phyloP scores from a whole-genome alignment of 2,329 filamentous ascomycete species.

The Diplocarpon mali region DNA sequence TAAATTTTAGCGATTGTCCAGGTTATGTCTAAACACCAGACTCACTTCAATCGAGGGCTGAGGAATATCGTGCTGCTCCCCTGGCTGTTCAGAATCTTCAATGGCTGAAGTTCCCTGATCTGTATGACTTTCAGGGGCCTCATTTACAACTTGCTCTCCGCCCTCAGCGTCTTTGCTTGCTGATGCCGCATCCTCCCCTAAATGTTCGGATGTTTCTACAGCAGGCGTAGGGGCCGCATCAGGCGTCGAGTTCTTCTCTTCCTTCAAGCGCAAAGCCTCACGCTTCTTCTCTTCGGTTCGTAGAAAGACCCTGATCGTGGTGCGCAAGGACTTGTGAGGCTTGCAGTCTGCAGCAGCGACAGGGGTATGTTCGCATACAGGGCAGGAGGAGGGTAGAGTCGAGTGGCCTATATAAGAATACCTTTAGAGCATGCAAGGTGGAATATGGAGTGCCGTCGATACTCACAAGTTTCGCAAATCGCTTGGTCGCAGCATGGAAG shows the following conservation, averaged over 20 bases:
- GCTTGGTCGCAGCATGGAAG: conserved; percentile 91
- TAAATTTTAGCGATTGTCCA: conserved; percentile 11
- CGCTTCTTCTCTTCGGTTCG: conserved; percentile 87
- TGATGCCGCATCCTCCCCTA: conserved; percentile 1
- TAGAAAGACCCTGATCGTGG: conserved; percentile 83
- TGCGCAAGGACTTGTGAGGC: conserved; percentile 80
- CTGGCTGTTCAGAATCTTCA: conserved; percentile 7
- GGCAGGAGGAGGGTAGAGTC: conserved; percentile 67
- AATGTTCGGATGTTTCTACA: conserved; percentile 3
- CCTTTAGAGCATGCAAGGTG: conserved; percentile 7
- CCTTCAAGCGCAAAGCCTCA: conserved; percentile 46
- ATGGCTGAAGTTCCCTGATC: conserved; percentile 4
- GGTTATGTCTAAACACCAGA: not conserved
- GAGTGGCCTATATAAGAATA: conserved; percentile 50
- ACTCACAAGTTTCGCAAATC: conserved; percentile 77
- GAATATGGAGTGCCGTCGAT: not conserved
- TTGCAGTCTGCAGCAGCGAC: conserved; percentile 79
- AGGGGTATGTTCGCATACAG: conserved; percentile 86
- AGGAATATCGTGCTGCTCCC: conserved; percentile 28
- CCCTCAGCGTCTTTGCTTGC: conserved; percentile 1
- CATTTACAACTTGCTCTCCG: conserved; percentile 10
- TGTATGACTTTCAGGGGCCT: conserved; percentile 7
- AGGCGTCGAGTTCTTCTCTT: conserved; percentile 25
- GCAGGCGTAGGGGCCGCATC: conserved; percentile 12
- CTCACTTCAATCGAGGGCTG: conserved; percentile 30